These are phyloP conservation scores for Fraxinus sp. DNA, from an alignment of 305 asterid species.

Conservation along the genomic window DNA sequence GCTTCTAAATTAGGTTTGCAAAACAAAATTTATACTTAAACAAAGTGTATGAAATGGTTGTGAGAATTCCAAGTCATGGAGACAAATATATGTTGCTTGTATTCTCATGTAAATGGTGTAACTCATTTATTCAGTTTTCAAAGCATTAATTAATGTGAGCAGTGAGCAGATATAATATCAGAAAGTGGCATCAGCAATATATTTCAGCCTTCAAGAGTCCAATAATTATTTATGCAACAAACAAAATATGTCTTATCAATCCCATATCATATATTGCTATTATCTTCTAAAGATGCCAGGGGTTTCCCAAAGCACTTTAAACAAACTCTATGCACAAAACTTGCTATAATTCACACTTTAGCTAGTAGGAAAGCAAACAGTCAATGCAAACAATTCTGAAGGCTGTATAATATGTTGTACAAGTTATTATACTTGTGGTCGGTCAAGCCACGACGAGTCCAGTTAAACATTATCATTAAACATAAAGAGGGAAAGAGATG, in stretches of 20 bases:
- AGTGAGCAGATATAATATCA: neutral
- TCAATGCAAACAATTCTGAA: neutral
- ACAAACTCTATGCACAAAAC: neutral
- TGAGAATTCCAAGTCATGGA: neutral
- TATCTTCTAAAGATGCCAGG: neutral
- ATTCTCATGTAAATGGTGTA: neutral
- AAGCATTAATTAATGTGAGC: neutral
- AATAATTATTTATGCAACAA: neutral
- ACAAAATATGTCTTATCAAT: neutral
- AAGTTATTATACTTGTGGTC: neutral
- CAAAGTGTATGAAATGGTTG: neutral
- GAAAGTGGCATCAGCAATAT: neutral
- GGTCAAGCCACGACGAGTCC: neutral
- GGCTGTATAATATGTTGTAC: neutral
- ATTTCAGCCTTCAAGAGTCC: neutral
- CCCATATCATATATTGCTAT: neutral
- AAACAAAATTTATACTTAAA: slow-evolving; percentile 2
- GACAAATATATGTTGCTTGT: neutral
- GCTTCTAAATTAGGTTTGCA: slow-evolving; percentile 11
- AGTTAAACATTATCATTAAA: neutral
- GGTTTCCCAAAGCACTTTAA: neutral
- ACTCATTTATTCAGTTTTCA: neutral
- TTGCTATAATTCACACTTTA: neutral
- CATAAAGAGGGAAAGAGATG: neutral
- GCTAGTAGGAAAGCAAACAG: neutral